Base-by-base conservation (phyloP, 805 yeast species). In the Suhomyces xylopsoci region DNA sequence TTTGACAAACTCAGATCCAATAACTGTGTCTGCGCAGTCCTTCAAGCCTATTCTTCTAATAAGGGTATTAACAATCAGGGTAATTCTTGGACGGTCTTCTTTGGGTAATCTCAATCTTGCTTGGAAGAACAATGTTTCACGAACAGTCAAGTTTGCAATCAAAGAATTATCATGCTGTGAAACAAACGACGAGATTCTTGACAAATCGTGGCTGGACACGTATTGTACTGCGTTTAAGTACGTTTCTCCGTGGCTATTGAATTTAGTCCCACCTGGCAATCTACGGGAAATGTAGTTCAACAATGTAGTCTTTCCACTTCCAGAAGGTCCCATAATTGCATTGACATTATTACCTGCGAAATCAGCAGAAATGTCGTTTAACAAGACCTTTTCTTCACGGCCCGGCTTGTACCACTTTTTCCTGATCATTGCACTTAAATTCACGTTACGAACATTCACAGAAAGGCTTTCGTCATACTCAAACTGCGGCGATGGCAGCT, bases 271-370 rank as follows among this genome's bases (percentile, higher is more conserved):
- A 14, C 58, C 30, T 40, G 49, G 36, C 22, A 63, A 54, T 9
- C 67, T 52, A n/a, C 55, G 34, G 2, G 68, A 62, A 32, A 75
- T 57, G 48, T 62, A 66, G 49, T 73, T 74, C 45, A 75, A 60
- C 14, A 75, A 57, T 0, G 79, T 74, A 1, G 79, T 74, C 46
- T 75, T 75, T 5, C 79, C 80, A 55, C 77, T 69, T 17, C 80
- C 80, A 8, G 76, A 70, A 1, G 79, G 80, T 8, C 80, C 80
- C 80, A 75, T 74, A 7, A 75, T 73, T 7, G 68, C 79, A 58
- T 74, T 75, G 9, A 75, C 70, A 7, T 64, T 61, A 42, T 65
- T 65, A 3, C 73, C 66, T 12, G 52, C 45, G 54, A 75, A 75
- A 26, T 57, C 54, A 2, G 76, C 75, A 22, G 62, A 53, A 19